These are phyloP conservation scores for Hypoxylon sp. DNA, from an alignment of 2,329 filamentous ascomycete species.

Conservation along the genomic window DNA sequence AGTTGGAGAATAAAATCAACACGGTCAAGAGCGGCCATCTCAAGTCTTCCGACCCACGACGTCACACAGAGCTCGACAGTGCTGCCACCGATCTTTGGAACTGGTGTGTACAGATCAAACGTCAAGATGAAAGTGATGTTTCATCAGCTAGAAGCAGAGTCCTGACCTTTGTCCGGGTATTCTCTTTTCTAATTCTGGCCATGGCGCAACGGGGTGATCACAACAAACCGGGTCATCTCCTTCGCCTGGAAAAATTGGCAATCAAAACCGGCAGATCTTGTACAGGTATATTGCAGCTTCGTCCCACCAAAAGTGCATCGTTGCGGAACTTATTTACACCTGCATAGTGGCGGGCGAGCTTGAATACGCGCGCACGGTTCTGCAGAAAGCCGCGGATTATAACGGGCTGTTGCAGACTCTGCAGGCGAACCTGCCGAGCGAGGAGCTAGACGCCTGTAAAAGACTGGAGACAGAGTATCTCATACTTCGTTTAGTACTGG, in stretches of 20 bases:
- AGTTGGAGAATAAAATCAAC: slow-evolving; percentile 60
- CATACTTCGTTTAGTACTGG: slow-evolving; percentile 76
- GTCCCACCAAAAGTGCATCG: slow-evolving; percentile 34
- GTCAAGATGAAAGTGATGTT: slow-evolving; percentile 52
- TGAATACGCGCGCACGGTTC: slow-evolving; percentile 70
- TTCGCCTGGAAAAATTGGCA: slow-evolving; percentile 73
- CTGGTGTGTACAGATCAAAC: slow-evolving; percentile 68
- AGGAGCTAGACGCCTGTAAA: slow-evolving; percentile 53
- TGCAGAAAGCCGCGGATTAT: slow-evolving; percentile 76
- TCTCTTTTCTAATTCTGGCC: slow-evolving; percentile 79
- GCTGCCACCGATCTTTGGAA: slow-evolving; percentile 77
- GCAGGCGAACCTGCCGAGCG: slow-evolving; percentile 48
- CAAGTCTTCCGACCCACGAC: slow-evolving; percentile 51
- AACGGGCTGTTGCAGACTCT: slow-evolving; percentile 59
- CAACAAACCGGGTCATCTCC: slow-evolving; percentile 56
- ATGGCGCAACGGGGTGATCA: slow-evolving; percentile 61
- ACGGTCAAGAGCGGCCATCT: slow-evolving; percentile 55
- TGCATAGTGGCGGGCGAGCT: slow-evolving; percentile 66
- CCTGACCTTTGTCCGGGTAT: slow-evolving; percentile 61
- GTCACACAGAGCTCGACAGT: slow-evolving; percentile 66
- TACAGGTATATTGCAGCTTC: slow-evolving; percentile 65
- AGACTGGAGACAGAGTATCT: slow-evolving; percentile 74
- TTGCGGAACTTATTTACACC: slow-evolving; percentile 40
- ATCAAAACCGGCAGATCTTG: slow-evolving; percentile 76
- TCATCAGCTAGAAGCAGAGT: slow-evolving; percentile 51